phyloP scores from a whole-genome alignment of 1,284 basidiomycete species.

The Ceratorhiza oryzae-sativae region DNA sequence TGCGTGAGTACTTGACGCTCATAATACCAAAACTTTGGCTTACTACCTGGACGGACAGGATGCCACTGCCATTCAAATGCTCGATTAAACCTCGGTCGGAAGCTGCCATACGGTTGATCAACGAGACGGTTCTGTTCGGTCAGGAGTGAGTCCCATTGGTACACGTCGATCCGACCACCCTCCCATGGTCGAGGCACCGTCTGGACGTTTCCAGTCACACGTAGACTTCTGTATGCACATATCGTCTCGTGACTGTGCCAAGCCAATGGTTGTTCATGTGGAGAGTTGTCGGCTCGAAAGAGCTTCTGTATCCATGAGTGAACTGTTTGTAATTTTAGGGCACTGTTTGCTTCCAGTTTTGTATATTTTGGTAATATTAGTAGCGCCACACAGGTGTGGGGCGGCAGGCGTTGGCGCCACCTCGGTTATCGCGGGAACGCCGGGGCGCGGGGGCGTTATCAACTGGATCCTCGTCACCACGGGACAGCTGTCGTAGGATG shows the following conservation, averaged over 20 bases:
- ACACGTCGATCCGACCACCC: background rate
- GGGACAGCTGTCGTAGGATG: no score
- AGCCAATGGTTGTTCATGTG: background rate
- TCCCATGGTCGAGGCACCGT: background rate
- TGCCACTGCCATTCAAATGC: slow-evolving; percentile 14
- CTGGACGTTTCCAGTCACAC: slow-evolving; percentile 1
- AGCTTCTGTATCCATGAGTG: no score
- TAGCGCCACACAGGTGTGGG: background rate
- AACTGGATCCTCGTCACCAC: no score
- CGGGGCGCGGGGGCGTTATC: no score
- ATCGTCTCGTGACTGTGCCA: slow-evolving; percentile 1
- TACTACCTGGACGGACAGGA: background rate
- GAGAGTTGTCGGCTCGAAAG: background rate
- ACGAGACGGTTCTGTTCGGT: slow-evolving; percentile 4
- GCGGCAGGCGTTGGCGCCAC: background rate
- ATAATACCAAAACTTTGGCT: background rate
- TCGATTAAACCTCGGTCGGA: slow-evolving; percentile 31
- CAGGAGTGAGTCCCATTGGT: slow-evolving; percentile 5
- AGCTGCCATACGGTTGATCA: slow-evolving; percentile 2
- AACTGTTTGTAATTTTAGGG: no score
- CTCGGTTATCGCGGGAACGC: background rate
- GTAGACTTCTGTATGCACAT: background rate
- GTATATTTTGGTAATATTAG: background rate
- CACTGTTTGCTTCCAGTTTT: background rate
- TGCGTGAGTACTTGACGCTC: background rate